These are phyloP conservation scores for Dryadomyces quercus-mongolicae DNA, from an alignment of 2,329 filamentous ascomycete genomes.

Conservation along the genomic window DNA sequence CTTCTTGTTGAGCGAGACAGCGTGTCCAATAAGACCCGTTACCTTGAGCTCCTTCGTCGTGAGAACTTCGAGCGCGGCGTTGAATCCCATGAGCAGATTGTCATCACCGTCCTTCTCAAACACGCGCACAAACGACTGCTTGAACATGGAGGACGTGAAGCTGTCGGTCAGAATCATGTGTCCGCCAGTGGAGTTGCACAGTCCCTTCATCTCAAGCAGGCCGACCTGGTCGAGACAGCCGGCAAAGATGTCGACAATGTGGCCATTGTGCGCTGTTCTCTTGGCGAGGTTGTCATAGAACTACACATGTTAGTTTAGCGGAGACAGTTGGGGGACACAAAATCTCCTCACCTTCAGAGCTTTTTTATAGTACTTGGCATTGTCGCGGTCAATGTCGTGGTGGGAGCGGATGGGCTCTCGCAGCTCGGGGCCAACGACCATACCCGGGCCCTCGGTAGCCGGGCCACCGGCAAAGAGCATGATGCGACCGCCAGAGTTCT, in stretches of 20 bases:
- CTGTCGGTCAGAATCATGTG: constrained; percentile 98
- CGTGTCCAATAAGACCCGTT: constrained; percentile 91
- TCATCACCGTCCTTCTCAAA: constrained; percentile 96
- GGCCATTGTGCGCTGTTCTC: constrained; percentile 87
- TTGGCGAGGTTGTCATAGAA: constrained; percentile 95
- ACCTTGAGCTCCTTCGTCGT: constrained; percentile 98
- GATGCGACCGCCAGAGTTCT: constrained; percentile 86
- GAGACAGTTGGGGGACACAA: not conserved
- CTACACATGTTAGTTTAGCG: constrained; percentile 28
- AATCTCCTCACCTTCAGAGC: constrained; percentile 64
- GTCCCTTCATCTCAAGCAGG: constrained; percentile 92
- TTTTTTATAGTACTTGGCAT: constrained; percentile 99
- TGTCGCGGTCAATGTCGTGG: constrained; percentile 96
- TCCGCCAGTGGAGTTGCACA: constrained; percentile 90
- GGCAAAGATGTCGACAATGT: constrained; percentile 95
- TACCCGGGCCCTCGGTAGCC: constrained; percentile 89
- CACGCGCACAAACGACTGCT: constrained; percentile 91
- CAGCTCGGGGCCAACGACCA: constrained; percentile 91
- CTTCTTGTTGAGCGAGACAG: constrained; percentile 95
- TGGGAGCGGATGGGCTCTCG: constrained; percentile 95
- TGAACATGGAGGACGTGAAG: constrained; percentile 98
- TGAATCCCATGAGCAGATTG: constrained; percentile 96
- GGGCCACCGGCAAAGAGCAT: constrained; percentile 96
- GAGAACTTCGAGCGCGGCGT: constrained; percentile 86
- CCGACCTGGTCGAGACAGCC: constrained; percentile 96